Evolutionary conservation across 1,284 basidiomycete genomes (phyloP), one percentile per base, ranked within the genome.

Genomic region (Schizophyllum commune): DNA sequence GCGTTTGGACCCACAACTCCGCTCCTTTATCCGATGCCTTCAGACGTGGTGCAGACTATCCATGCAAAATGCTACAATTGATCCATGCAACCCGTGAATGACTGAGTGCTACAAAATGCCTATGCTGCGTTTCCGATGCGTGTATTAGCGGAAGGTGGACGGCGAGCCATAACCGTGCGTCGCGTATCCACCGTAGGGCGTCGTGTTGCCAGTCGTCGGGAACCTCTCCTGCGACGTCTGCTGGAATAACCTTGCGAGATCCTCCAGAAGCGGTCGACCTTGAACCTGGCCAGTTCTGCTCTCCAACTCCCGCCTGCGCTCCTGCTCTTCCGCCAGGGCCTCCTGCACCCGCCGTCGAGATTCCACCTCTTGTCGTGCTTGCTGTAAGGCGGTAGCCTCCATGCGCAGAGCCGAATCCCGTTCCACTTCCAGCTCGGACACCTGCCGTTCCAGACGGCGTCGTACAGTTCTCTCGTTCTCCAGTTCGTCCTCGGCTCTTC

Each of bases 401-500:
- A 72, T 71, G 33, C 75, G 71, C 34, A 69, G 68, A 21, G 76
- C 72, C 1, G 65, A 61, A 13, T 71, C 67, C 33, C 76, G 72
- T 61, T 77, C 72, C 56, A 72, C 69, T 61, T 70, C 66, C 5
- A 76, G 59, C 22, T 74, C 70, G 47, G 75, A 73, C 9, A 79
- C 65, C 52, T 75, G 68, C 1, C 68, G 69, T 61, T 83, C 75
- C 27, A 79, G 69, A 64, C 74, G 76, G n/a, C 77, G 77, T 4
- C 81, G 77, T 32, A 71, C 61, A 33, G 68, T 69, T n/a, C 77
- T 73, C 68, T 83, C 81, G 34, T 67, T 63, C 5, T 69, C 67
- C 22, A 76, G 68, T 32, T 77, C 76, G 19, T 79, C 77, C 67
- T 83, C 79, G 39, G 81, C 65, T 66, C 77, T 78, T 27, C 80